Base-by-base conservation (phyloP, 768 basidiomycete species). In the Arthromyces matolae region DNA sequence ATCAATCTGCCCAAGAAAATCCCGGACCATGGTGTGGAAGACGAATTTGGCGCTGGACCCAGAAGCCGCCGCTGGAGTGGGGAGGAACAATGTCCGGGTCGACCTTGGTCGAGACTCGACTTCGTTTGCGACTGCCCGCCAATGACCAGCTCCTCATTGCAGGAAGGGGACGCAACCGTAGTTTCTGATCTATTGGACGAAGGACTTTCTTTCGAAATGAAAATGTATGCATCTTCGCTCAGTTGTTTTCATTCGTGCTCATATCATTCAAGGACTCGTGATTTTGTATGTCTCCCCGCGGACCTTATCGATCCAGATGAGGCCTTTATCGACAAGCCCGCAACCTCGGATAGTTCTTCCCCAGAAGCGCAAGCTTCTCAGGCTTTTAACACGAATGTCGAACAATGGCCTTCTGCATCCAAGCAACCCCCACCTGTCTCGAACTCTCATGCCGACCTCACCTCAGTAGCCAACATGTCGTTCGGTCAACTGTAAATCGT, bases 11-110 rank as follows among this genome's bases (percentile, higher is more conserved):
- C n/a, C n/a, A n/a, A n/a, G n/a, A n/a, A n/a, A n/a, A n/a, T n/a
- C n/a, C n/a, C n/a, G n/a, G n/a, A n/a, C n/a, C n/a, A n/a, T n/a
- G n/a, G n/a, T n/a, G n/a, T n/a, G n/a, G n/a, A n/a, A n/a, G n/a
- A n/a, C n/a, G n/a, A 43, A 98, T 84, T 52, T 94, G 88, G 1
- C 94, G 86, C 61, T 99, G 95, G 0, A 99, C 90, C 93, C 94
- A 99, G 81, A 97, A 98, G 27, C 83, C 95, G 64, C 98, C 94
- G 59, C 98, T 84, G 45, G 84, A 77, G 54, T 95, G 91, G 0
- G 93, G 93, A 0, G 91, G 85, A 32, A 98, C 84, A 45, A 82
- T 70, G 56, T 90, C 89, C 57, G 84, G 83, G 66, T 89, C 84
- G 37, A 71, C 73, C 58, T 83, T 81, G 43, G 74, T 62, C 52